Evolutionary conservation across 139 green algal species (phyloP).

Genomic region (Chlamydomonas sp.): DNA sequence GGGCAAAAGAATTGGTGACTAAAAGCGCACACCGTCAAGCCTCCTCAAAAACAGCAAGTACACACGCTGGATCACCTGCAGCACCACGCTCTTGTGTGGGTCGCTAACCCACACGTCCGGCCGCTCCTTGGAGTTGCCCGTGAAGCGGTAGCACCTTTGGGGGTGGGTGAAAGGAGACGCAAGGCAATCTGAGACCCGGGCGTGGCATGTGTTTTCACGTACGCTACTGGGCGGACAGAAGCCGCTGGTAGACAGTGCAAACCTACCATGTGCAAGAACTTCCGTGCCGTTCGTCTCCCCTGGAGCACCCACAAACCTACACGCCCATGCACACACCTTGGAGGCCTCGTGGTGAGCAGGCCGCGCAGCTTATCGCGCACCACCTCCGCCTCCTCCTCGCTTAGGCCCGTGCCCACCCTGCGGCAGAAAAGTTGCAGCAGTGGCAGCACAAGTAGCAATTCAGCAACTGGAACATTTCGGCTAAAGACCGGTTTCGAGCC

Average conservation of each 20-base stretch:
- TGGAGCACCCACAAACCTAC: too few species aligned
- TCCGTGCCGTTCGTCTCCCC: too few species aligned
- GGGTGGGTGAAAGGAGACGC: background rate
- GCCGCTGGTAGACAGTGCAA: too few species aligned
- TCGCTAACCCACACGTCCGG: conserved; percentile 81
- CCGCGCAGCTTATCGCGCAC: conserved; percentile 46
- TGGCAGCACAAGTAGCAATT: conserved; percentile 16
- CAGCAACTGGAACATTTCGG: too few species aligned
- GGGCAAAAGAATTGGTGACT: background rate
- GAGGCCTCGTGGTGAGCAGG: too few species aligned
- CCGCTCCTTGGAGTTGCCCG: conserved; percentile 50
- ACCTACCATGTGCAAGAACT: too few species aligned
- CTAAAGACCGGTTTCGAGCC: too few species aligned
- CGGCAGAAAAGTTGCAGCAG: conserved; percentile 24
- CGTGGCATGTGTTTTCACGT: too few species aligned
- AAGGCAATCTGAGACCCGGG: background rate
- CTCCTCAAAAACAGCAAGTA: background rate
- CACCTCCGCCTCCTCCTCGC: conserved; percentile 50
- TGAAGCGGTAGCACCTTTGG: conserved; percentile 38
- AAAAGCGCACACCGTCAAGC: background rate
- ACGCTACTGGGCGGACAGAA: too few species aligned
- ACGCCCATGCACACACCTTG: background rate
- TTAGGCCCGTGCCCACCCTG: conserved; percentile 62
- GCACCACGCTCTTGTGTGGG: conserved; percentile 60
- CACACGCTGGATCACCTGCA: conserved; percentile 53